Evolutionary conservation across 2,329 filamentous ascomycete species (phyloP).

Genomic region (Fonsecaea erecta): DNA sequence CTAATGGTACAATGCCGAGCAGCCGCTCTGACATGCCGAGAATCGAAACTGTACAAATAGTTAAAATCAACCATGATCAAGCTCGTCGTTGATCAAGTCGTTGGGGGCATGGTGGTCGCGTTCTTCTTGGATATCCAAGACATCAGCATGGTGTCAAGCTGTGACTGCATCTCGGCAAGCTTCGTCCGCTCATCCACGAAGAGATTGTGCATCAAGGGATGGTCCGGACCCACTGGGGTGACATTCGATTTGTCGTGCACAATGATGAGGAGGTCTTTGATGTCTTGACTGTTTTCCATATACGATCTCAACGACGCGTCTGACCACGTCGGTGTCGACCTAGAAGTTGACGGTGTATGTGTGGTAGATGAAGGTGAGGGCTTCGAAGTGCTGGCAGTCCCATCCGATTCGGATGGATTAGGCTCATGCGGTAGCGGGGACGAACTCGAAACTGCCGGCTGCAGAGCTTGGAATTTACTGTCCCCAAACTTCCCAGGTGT

Average conservation of each 20-base stretch:
- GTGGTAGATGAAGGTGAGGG: constrained; percentile 50
- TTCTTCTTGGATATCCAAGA: constrained; percentile 68
- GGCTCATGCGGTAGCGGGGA: constrained; percentile 38
- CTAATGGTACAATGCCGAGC: constrained; percentile 34
- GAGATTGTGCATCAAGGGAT: constrained; percentile 78
- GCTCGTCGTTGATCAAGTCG: constrained; percentile 20
- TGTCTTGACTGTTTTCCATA: constrained; percentile 85
- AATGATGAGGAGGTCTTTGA: constrained; percentile 85
- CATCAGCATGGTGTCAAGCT: constrained; percentile 84
- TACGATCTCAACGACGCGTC: constrained; percentile 84
- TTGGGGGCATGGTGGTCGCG: constrained; percentile 23
- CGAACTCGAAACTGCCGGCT: constrained; percentile 41
- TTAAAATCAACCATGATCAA: constrained; percentile 8
- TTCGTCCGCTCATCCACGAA: constrained; percentile 88
- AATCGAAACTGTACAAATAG: constrained; percentile 31
- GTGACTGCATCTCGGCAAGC: constrained; percentile 83
- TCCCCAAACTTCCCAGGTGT: constrained; percentile 65
- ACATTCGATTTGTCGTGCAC: constrained; percentile 91
- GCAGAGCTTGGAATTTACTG: constrained; percentile 73
- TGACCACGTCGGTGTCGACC: constrained; percentile 73
- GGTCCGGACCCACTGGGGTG: constrained; percentile 76
- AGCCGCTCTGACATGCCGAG: constrained; percentile 30
- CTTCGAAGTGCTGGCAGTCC: constrained; percentile 40
- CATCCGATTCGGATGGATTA: constrained; percentile 42
- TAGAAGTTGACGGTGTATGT: constrained; percentile 61